Evolutionary conservation across 2,329 filamentous ascomycete genomes (phyloP).

Genomic region (Aureobasidium sp.): DNA sequence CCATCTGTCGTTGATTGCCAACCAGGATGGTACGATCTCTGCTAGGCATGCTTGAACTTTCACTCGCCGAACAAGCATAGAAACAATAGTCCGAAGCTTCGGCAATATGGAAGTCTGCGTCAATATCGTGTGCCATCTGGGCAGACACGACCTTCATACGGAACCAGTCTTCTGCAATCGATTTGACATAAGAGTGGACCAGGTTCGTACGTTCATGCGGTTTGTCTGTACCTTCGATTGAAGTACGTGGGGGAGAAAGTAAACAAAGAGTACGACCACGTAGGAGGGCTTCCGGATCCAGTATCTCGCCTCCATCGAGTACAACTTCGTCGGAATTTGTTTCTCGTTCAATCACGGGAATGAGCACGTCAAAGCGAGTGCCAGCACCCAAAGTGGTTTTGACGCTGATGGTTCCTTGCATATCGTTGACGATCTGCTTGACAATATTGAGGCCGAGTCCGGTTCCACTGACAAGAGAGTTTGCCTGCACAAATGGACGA

Average conservation of each 20-base stretch:
- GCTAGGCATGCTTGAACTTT: too few relatives aligned
- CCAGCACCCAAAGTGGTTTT: background rate
- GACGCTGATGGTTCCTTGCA: constrained; percentile 19
- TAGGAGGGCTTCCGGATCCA: background rate
- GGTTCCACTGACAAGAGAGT: constrained; percentile 24
- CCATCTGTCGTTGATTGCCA: background rate
- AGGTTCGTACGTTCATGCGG: background rate
- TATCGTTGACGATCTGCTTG: constrained; percentile 19
- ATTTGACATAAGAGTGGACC: background rate
- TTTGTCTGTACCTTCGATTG: background rate
- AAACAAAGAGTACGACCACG: background rate
- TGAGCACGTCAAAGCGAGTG: background rate
- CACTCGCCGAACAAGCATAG: background rate
- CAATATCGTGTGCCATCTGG: background rate
- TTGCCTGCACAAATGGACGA: constrained; percentile 26
- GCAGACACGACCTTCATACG: background rate
- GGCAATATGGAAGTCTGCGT: background rate
- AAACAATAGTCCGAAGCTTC: background rate
- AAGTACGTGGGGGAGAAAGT: background rate
- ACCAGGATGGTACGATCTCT: background rate
- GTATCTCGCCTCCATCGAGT: background rate
- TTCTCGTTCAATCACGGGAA: background rate
- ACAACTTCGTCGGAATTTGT: background rate
- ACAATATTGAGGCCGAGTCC: constrained; percentile 28
- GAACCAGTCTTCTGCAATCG: background rate